Conservation (phyloP, 2,329 filamentous ascomycete species). For the Diplodia scrobiculata region DNA sequence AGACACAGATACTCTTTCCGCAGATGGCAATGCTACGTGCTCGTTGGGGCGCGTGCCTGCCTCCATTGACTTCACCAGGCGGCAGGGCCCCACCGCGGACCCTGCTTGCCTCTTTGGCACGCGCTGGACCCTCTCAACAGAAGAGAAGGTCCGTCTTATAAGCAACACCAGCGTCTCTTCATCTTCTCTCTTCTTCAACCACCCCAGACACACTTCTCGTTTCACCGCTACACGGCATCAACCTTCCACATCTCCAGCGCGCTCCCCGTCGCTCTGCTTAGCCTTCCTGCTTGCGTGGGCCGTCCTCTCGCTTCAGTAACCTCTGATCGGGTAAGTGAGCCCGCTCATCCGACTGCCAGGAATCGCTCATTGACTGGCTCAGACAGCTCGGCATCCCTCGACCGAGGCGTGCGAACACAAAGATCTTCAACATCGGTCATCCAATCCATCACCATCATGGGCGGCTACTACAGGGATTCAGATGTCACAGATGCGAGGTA, state of each 20-base stretch:
- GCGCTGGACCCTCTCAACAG: not conserved
- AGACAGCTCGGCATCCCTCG: not conserved
- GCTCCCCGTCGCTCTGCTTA: too few species aligned
- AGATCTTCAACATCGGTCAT: too few species aligned
- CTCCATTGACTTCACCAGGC: not conserved
- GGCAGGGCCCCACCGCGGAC: not conserved
- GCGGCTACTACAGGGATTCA: not conserved
- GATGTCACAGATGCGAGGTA: not conserved
- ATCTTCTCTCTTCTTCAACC: constrained; percentile 4
- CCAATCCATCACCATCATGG: not conserved
- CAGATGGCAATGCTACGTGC: not conserved
- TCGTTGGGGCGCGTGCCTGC: not conserved
- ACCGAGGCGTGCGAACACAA: too few species aligned
- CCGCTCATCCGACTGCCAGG: too few species aligned
- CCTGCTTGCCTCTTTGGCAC: not conserved
- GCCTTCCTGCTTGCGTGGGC: too few species aligned
- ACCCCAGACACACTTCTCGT: not conserved
- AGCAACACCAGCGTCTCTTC: not conserved
- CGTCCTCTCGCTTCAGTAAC: too few species aligned
- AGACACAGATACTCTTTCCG: not conserved
- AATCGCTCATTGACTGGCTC: too few species aligned
- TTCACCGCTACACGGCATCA: too few species aligned
- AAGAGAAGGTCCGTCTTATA: not conserved
- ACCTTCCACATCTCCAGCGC: too few species aligned
- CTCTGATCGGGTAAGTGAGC: too few species aligned